These are phyloP conservation scores for Pichia ethanolica DNA, from an alignment of 805 yeast species.

Conservation along the genomic window DNA sequence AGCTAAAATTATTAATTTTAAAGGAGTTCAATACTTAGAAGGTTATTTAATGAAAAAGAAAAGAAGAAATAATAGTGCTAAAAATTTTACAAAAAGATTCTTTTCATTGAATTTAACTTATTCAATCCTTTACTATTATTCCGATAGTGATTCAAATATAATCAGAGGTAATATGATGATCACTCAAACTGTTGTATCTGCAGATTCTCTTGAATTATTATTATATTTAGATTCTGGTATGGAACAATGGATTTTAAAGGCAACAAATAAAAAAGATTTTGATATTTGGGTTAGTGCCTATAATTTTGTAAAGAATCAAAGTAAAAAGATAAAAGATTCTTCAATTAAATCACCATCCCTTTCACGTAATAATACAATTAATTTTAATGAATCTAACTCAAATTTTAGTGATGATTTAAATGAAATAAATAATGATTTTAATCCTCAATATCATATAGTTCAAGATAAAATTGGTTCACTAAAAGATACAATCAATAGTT, in stretches of 20 bases:
- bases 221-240: constrained; percentile 88
- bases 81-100: constrained; percentile 80
- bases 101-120: constrained; percentile 76
- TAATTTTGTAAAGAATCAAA: constrained; percentile 38
- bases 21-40: constrained; percentile 66
- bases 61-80: constrained; percentile 71
- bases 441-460: constrained; percentile 5
- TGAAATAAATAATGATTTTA: neutral
- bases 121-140: constrained; percentile 76
- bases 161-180: constrained; percentile 91
- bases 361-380: no score
- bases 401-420: neutral
- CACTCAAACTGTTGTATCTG: constrained; percentile 72
- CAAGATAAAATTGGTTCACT: neutral
- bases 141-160: constrained; percentile 60
- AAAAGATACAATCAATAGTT: neutral
- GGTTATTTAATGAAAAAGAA: constrained; percentile 67
- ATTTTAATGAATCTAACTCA: neutral
- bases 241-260: constrained; percentile 86
- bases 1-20: constrained; percentile 31
- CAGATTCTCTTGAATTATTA: constrained; percentile 57
- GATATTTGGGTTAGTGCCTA: constrained; percentile 78
- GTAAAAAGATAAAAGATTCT: constrained; percentile 15
- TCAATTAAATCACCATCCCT: neutral
- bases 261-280: constrained; percentile 59